Conservation (phyloP, 306 rosid species). For the Lathyrus oleraceus region DNA sequence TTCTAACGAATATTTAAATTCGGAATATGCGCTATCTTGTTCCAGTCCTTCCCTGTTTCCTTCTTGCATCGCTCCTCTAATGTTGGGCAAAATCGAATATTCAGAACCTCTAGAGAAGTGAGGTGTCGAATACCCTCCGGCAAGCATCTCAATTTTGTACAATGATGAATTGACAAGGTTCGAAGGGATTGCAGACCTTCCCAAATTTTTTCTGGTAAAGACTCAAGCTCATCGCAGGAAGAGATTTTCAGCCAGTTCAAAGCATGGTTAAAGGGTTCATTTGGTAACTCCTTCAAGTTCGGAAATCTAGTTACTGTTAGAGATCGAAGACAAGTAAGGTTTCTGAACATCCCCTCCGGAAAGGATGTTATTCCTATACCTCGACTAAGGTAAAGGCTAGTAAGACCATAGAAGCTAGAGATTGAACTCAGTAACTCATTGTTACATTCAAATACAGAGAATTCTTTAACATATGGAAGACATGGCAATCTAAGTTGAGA, state of each 20-base stretch:
- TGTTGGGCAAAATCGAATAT: rapidly evolving
- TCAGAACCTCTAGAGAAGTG: not conserved
- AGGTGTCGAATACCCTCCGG: not conserved
- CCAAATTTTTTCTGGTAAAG: not conserved
- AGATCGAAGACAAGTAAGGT: not conserved
- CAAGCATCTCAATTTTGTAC: not conserved
- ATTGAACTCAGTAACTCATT: conserved; percentile 7
- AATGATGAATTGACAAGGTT: rapidly evolving
- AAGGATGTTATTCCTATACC: not conserved
- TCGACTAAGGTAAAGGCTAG: rapidly evolving
- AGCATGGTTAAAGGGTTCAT: not conserved
- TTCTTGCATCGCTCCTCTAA: not conserved
- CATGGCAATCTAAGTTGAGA: not conserved
- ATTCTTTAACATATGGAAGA: not conserved
- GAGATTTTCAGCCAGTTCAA: not conserved
- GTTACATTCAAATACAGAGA: rapidly evolving
- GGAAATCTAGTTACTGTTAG: rapidly evolving
- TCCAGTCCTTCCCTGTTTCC: not conserved
- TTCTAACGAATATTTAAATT: not conserved
- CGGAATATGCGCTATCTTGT: not conserved
- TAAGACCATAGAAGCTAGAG: not conserved
- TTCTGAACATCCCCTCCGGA: conserved; percentile 9
- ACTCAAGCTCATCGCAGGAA: not conserved
- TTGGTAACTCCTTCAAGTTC: conserved; percentile 5
- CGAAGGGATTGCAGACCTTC: not conserved